Conservation (phyloP, 2,329 filamentous ascomycete species). For the Trichoderma asperellum region DNA sequence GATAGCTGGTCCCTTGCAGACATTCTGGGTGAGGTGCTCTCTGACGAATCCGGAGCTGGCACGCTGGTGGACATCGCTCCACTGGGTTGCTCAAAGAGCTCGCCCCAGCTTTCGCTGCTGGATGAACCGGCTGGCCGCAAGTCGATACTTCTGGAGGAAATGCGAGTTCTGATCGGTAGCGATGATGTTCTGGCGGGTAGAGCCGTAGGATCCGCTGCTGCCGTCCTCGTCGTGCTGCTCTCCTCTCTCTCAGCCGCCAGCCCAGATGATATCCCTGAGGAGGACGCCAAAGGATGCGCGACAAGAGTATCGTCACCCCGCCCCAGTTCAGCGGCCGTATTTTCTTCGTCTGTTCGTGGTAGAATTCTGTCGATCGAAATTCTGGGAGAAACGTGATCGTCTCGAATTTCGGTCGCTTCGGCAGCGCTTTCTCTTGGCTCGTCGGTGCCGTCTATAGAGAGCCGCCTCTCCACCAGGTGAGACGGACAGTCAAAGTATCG, state of each 20-base stretch:
- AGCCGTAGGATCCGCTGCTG: neutral
- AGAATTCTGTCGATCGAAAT: neutral
- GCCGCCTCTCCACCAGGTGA: slow-evolving; percentile 47
- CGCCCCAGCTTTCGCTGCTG: slow-evolving; percentile 13
- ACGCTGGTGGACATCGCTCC: slow-evolving; percentile 8
- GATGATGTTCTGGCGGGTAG: slow-evolving; percentile 33
- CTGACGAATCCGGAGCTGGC: slow-evolving; percentile 4
- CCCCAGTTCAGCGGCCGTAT: neutral
- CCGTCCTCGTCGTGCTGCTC: slow-evolving; percentile 1
- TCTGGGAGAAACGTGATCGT: slow-evolving; percentile 4
- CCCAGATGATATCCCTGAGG: slow-evolving; percentile 1
- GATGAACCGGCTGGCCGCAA: neutral
- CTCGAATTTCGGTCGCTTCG: slow-evolving; percentile 12
- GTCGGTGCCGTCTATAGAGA: slow-evolving; percentile 38
- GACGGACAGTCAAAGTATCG: slow-evolving; percentile 55
- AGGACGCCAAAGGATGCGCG: neutral
- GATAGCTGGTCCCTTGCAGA: slow-evolving; percentile 18
- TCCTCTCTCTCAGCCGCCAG: slow-evolving; percentile 9
- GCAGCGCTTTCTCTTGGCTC: slow-evolving; percentile 25
- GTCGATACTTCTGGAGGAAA: slow-evolving; percentile 22
- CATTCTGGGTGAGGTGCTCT: slow-evolving; percentile 8
- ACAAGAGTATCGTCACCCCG: neutral
- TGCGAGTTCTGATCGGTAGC: slow-evolving; percentile 16
- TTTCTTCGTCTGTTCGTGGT: neutral
- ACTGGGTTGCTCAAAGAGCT: slow-evolving; percentile 6